Base-by-base conservation (phyloP, 108 stramenopile genomes). In the Aurantiochytrium sp. region DNA sequence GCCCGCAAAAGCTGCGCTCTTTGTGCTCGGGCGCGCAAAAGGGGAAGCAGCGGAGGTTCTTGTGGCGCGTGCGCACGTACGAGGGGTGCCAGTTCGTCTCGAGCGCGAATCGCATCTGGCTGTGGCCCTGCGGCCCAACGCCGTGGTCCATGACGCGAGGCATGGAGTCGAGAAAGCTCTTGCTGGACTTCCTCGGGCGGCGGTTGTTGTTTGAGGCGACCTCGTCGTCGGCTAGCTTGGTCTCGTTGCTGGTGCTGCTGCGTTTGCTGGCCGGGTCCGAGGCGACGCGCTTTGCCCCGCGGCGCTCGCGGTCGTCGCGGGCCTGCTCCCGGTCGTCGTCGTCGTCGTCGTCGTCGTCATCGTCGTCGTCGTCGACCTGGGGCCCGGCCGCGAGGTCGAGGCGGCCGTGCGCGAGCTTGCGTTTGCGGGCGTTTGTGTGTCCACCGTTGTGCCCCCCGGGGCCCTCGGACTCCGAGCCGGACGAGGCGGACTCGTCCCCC, bases 1-100 rank as follows among this genome's bases (percentile, higher is more conserved):
- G 73, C 10, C 73, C 73, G 73, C 73, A 81, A 48, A 81, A 81
- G 73, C 73, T 81, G 42, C 73, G 39, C 39, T 81, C 73, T 12
- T 48, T 41, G 30, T 81, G 73, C 45, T 48, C 45, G 27, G 73
- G 45, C 6, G 73, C 39, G 73, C 73, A 81, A 48, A 81, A 81
- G 73, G 73, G 73, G 2, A 81, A 81, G 45, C 73, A 81, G 3
- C 73, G 73, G 8, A 81, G 73, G 45, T 81, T 81, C 73, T 81
- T 81, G 73, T 81, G 73, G 39, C 73, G 73, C 6, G 73, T 81
- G 73, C 73, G 73, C 12, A 81, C 73, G 45, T 81, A 81, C 10
- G 73, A 81, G 10, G 73, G 39, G 45, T 81, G 73, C 73, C 73
- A 81, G 45, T 81, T 81, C 17, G 39, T 41, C 32, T 81, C 73